Evolutionary conservation across 2,329 filamentous ascomycete species (phyloP).

Genomic region (Graphilbum ipis-grandicollis): DNA sequence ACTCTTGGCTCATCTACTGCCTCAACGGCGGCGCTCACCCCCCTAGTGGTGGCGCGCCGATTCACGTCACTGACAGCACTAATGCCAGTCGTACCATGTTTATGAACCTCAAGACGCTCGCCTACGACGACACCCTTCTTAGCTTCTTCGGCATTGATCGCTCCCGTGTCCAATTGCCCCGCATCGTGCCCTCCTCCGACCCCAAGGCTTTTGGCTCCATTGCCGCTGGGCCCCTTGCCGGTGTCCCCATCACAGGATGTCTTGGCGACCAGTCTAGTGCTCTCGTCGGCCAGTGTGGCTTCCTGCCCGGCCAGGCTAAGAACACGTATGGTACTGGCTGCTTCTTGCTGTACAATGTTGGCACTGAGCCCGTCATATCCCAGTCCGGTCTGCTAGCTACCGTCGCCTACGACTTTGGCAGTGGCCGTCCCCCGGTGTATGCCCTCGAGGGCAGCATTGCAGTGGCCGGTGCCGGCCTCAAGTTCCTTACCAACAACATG

Average conservation of each 20-base stretch:
- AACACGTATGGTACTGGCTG: constrained; percentile 86
- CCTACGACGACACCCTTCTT: constrained; percentile 64
- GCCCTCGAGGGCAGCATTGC: constrained; percentile 73
- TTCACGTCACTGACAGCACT: constrained; percentile 71
- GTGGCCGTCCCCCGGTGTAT: constrained; percentile 45
- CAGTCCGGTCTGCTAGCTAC: constrained; percentile 71
- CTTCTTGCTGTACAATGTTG: constrained; percentile 81
- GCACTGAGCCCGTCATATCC: constrained; percentile 70
- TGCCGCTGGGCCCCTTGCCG: constrained; percentile 46
- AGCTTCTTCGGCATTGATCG: constrained; percentile 59
- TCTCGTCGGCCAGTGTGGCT: constrained; percentile 71
- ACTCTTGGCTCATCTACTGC: constrained; percentile 75
- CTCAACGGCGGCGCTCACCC: constrained; percentile 57
- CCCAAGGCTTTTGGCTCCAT: constrained; percentile 54
- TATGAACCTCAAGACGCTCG: constrained; percentile 66
- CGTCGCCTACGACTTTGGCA: constrained; percentile 65
- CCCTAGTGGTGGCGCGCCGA: constrained; percentile 21
- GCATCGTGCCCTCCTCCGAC: constrained; percentile 69
- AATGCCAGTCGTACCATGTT: constrained; percentile 91
- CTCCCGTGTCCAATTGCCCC: constrained; percentile 58
- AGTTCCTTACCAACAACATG: constrained; percentile 51
- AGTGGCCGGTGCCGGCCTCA: constrained; percentile 65
- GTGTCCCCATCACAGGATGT: constrained; percentile 63
- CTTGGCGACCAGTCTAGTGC: constrained; percentile 77
- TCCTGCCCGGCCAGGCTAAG: constrained; percentile 67